A percentile compares a stretch with the other conserved stretches of the same genome.
Evolutionary conservation across 2,329 filamentous ascomycete genomes (phyloP).

Genomic region (Epichloe typhina): DNA sequence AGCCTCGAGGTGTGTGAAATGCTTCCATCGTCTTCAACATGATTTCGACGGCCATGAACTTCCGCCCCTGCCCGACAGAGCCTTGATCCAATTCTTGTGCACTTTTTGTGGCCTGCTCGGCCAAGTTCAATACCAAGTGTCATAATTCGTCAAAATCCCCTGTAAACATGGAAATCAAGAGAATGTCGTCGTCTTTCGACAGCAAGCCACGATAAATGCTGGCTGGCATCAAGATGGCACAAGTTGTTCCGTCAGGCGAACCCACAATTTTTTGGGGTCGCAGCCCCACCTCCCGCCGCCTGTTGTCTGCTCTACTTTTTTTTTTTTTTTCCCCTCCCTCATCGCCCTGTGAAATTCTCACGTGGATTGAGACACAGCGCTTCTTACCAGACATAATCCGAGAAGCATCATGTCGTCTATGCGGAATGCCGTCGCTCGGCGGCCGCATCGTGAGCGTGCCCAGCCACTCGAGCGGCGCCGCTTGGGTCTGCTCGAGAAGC

Average conservation of each 20-base stretch:
- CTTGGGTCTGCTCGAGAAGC: constrained; percentile 89
- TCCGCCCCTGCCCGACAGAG: too few species aligned
- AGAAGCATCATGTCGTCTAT: constrained; percentile 38
- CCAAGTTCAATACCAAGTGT: too few species aligned
- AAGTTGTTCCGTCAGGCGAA: background rate
- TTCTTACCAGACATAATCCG: background rate
- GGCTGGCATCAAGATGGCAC: too few species aligned
- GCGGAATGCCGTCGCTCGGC: constrained; percentile 57
- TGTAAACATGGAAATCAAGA: background rate
- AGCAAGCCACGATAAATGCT: too few species aligned
- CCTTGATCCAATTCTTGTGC: too few species aligned
- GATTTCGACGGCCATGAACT: too few species aligned
- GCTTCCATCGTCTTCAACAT: too few species aligned
- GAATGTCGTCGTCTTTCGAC: background rate
- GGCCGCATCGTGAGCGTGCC: constrained; percentile 79
- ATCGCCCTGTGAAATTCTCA: too few species aligned
- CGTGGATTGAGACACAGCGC: background rate
- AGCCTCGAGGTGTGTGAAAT: too few species aligned
- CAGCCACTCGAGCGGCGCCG: constrained; percentile 73
- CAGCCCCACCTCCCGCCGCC: background rate
- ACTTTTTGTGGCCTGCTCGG: too few species aligned
- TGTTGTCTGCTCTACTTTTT: too few species aligned
- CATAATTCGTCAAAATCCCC: background rate
- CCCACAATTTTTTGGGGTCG: background rate
- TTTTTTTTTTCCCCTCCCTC: too few species aligned